Evolutionary conservation across 78 protist species (phyloP).

Genomic region (Diacronema lutheri): DNA sequence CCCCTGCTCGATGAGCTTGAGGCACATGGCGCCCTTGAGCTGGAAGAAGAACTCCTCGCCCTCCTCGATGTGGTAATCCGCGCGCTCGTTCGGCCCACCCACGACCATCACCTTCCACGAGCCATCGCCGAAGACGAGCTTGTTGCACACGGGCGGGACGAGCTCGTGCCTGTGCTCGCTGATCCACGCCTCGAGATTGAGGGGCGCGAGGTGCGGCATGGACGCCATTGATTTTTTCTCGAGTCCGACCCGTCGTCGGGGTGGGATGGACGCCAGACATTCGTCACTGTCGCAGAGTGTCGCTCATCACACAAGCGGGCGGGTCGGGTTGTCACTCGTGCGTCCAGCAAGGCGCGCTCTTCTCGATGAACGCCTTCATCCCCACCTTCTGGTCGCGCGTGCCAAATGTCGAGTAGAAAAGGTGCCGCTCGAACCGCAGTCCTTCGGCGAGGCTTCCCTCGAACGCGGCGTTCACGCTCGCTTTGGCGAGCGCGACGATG

Average conservation of each 20-base stretch:
- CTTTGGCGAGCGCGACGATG: constrained; percentile 30
- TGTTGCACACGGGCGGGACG: constrained; percentile 24
- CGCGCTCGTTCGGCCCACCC: constrained; percentile 31
- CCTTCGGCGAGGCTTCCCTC: constrained; percentile 83
- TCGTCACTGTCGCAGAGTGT: no score
- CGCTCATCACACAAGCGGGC: no score
- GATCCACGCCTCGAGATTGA: no score
- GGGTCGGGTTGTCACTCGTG: no score
- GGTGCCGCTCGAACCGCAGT: constrained; percentile 69
- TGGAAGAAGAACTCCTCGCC: constrained; percentile 16
- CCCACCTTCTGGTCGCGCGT: constrained; percentile 29
- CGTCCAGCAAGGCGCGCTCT: no score
- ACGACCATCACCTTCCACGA: constrained; percentile 8
- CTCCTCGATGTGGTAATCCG: constrained; percentile 34
- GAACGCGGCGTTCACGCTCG: constrained; percentile 31
- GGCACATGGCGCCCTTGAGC: constrained; percentile 7
- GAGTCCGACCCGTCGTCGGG: no score
- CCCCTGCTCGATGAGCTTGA: constrained; percentile 9
- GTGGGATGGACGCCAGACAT: no score
- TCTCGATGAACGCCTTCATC: neutral
- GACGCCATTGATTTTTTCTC: no score
- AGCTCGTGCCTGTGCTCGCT: no score
- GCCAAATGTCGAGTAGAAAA: constrained; percentile 91
- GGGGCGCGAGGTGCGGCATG: no score
- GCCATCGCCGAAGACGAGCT: neutral